Conservation (phyloP, 2,329 filamentous ascomycete species). For the Cadophora sp. region DNA sequence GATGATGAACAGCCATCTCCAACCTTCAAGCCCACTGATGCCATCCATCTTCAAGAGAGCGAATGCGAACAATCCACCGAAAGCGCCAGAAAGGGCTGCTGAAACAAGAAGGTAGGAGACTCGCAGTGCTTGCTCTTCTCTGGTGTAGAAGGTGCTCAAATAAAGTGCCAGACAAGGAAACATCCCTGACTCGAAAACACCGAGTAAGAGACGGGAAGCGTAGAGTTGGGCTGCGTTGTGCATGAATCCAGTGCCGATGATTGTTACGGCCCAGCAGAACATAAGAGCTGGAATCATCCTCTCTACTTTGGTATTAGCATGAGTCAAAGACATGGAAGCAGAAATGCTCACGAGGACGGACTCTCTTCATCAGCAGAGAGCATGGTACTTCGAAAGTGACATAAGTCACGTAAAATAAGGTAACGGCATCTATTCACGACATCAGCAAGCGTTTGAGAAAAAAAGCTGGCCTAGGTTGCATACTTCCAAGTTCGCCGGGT, state of each 20-base stretch:
- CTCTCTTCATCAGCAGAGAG: background rate
- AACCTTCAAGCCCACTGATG: background rate
- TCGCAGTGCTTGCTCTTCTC: conserved; percentile 6
- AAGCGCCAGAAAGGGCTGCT: background rate
- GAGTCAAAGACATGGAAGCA: background rate
- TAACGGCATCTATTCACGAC: background rate
- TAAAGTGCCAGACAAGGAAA: background rate
- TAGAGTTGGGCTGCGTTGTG: background rate
- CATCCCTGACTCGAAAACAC: background rate
- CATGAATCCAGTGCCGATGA: conserved; percentile 8
- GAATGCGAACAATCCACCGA: background rate
- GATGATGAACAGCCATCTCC: conserved; percentile 11
- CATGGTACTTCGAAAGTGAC: background rate
- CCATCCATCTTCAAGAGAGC: conserved; percentile 4
- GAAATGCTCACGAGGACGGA: background rate
- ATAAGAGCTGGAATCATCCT: background rate
- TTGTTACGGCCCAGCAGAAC: background rate
- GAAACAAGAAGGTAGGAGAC: background rate
- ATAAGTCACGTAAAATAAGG: conserved; percentile 5
- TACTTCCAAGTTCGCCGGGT: background rate
- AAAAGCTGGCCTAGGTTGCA: background rate
- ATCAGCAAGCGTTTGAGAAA: background rate
- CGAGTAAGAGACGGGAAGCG: background rate
- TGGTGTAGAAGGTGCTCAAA: background rate
- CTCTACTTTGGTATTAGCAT: background rate